Conservation (phyloP, 768 basidiomycete species). For the Trichaptum fuscoviolaceum region DNA sequence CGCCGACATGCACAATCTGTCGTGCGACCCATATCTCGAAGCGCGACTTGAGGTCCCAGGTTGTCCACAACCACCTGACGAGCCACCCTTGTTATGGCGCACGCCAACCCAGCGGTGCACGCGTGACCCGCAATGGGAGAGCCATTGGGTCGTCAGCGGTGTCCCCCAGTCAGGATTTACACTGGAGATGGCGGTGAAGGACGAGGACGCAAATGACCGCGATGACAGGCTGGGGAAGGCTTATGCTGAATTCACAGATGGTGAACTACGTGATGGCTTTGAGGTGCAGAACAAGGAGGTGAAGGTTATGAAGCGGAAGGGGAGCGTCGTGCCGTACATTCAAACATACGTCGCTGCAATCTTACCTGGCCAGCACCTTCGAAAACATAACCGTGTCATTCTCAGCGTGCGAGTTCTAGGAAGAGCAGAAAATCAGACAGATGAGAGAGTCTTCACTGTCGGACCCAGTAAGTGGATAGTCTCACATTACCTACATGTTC, state of each 20-base stretch:
- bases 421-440: constrained; percentile 25
- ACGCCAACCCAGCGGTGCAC: constrained; percentile 18
- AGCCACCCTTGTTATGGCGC: constrained; percentile 14
- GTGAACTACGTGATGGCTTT: constrained; percentile 18
- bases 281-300: constrained; percentile 25
- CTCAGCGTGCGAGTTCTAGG: constrained; percentile 26
- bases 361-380: constrained; percentile 21
- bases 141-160: constrained; percentile 17
- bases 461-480: constrained; percentile 28
- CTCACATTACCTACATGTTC: neutral
- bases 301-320: constrained; percentile 28
- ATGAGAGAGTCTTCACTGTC: constrained; percentile 32
- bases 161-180: constrained; percentile 18
- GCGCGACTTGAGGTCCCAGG: constrained; percentile 12
- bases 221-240: constrained; percentile 20
- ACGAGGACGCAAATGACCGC: constrained; percentile 17
- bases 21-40: constrained; percentile 21
- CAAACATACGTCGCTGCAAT: constrained; percentile 24
- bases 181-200: constrained; percentile 16
- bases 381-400: constrained; percentile 24
- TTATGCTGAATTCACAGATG: constrained; percentile 13
- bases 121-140: constrained; percentile 19
- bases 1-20: constrained; percentile 18
- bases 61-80: constrained; percentile 7
- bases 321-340: constrained; percentile 21